These are phyloP conservation scores for Zangia roseola DNA, from an alignment of 768 basidiomycete genomes.

Conservation along the genomic window DNA sequence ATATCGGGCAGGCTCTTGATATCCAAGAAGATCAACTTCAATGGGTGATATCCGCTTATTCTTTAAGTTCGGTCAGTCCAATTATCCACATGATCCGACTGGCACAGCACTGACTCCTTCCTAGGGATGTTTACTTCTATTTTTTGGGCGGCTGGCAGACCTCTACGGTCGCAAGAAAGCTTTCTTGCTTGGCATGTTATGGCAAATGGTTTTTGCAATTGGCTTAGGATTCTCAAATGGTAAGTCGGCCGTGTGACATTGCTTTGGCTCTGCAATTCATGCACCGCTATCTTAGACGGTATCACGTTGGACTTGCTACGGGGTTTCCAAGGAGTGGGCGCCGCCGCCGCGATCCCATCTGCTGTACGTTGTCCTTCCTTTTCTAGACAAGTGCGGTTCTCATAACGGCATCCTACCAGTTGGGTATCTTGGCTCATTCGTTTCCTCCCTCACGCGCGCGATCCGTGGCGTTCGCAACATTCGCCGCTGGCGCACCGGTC, in stretches of 20 bases:
- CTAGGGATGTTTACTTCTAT: slow-evolving; percentile 75
- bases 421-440: slow-evolving; percentile 79
- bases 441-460: slow-evolving; percentile 71
- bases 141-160: slow-evolving; percentile 80
- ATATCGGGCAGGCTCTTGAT: slow-evolving; percentile 47
- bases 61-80: slow-evolving; percentile 60
- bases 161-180: slow-evolving; percentile 70
- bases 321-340: slow-evolving; percentile 78
- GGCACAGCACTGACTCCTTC: slow-evolving; percentile 5
- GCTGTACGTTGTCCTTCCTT: slow-evolving; percentile 42
- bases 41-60: slow-evolving; percentile 68
- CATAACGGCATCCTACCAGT: slow-evolving; percentile 32
- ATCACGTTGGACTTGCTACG: slow-evolving; percentile 68
- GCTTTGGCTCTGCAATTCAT: not conserved
- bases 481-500: slow-evolving; percentile 81
- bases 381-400: slow-evolving; percentile 1
- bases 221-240: slow-evolving; percentile 64
- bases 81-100: not conserved
- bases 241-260: slow-evolving; percentile 17
- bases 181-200: slow-evolving; percentile 59
- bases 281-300: slow-evolving; percentile 40
- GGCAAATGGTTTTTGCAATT: slow-evolving; percentile 56
- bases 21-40: slow-evolving; percentile 55
- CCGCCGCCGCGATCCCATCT: slow-evolving; percentile 73
- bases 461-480: slow-evolving; percentile 78